These are phyloP conservation scores for Solanum pennellii DNA, from an alignment of 257 asterid genomes.

Conservation along the genomic window DNA sequence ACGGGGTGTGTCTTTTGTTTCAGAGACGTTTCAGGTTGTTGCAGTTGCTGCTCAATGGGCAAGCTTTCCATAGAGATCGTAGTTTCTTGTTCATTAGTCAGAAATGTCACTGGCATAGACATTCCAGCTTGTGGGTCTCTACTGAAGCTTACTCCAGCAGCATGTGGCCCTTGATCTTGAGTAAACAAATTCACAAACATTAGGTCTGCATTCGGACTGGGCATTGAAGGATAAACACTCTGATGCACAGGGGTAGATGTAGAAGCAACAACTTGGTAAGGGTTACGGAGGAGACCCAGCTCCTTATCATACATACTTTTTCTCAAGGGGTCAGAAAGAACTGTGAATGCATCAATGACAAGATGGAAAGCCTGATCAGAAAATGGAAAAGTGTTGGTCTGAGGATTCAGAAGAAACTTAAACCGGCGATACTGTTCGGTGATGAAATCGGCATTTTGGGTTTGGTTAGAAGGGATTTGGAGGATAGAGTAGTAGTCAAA, in stretches of 20 bases:
- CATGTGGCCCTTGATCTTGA: neutral
- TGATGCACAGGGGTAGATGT: neutral
- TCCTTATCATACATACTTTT: conserved; percentile 62
- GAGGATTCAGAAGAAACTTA: conserved; percentile 49
- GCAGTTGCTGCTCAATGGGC: neutral
- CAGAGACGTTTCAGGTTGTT: neutral
- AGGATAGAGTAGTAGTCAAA: conserved; percentile 68
- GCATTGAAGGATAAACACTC: neutral
- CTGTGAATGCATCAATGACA: conserved; percentile 64
- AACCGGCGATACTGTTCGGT: conserved; percentile 53
- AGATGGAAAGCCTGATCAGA: conserved; percentile 79
- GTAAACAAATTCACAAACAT: neutral
- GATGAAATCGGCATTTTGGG: conserved; percentile 46
- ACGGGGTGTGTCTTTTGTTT: neutral
- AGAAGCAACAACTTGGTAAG: neutral
- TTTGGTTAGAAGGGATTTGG: conserved; percentile 49
- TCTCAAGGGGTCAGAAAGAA: conserved; percentile 55
- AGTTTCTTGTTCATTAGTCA: conserved; percentile 1
- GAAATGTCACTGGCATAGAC: conserved; percentile 8
- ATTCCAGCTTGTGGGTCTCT: neutral
- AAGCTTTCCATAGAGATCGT: conserved; percentile 16
- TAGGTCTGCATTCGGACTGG: neutral
- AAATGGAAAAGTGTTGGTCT: conserved; percentile 50
- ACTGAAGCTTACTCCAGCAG: neutral
- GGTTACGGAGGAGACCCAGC: conserved; percentile 20